Conservation (phyloP, 139 green algal species). For the Volvox africanus region DNA sequence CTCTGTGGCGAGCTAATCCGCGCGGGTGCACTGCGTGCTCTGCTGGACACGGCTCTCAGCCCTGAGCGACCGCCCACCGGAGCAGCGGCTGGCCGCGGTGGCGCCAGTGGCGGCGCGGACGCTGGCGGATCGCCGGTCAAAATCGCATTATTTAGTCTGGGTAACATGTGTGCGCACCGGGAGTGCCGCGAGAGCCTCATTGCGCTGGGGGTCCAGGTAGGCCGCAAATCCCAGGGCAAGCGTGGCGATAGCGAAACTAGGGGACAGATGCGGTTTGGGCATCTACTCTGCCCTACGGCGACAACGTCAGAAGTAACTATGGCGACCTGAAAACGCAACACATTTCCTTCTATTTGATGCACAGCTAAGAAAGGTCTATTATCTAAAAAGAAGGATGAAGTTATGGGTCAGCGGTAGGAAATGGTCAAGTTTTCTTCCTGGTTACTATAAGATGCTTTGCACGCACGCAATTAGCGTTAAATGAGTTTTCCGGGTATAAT, state of each 20-base stretch:
- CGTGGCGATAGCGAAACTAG: background rate
- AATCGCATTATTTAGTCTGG: constrained; percentile 94
- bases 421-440: too few species aligned
- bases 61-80: constrained; percentile 16
- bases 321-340: too few species aligned
- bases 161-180: constrained; percentile 85
- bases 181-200: constrained; percentile 44
- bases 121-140: constrained; percentile 76
- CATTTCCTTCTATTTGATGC: too few species aligned
- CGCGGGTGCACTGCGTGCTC: constrained; percentile 70
- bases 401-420: too few species aligned
- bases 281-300: background rate
- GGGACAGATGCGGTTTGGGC: background rate
- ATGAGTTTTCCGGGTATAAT: background rate
- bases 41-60: constrained; percentile 65
- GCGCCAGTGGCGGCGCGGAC: constrained; percentile 38
- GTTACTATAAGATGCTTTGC: too few species aligned
- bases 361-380: too few species aligned
- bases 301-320: background rate
- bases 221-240: background rate
- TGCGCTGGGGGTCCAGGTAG: constrained; percentile 26
- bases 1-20: constrained; percentile 86
- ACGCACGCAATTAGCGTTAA: too few species aligned
- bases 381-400: too few species aligned
- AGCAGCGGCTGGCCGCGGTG: background rate